Evolutionary conservation across 1,284 basidiomycete genomes (phyloP).

Genomic region (Fistulina hepatica): DNA sequence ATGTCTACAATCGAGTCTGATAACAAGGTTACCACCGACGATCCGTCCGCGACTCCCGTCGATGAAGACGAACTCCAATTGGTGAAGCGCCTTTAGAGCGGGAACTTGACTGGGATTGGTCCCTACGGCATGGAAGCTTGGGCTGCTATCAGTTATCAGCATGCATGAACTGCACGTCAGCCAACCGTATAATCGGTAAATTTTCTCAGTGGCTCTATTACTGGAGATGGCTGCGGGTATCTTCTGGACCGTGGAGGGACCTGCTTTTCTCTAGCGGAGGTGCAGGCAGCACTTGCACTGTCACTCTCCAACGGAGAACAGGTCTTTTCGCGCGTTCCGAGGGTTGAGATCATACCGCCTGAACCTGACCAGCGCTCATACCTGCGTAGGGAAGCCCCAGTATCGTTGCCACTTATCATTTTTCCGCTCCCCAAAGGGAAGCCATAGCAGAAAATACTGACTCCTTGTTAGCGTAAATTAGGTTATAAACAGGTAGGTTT

Average conservation of each 20-base stretch:
- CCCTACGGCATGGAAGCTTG: too few relatives aligned
- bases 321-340: constrained; percentile 23
- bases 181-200: constrained; percentile 51
- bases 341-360: constrained; percentile 90
- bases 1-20: background rate
- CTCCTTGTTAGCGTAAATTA: constrained; percentile 49
- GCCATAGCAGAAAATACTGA: constrained; percentile 38
- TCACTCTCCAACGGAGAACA: constrained; percentile 14
- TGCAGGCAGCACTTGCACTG: constrained; percentile 18
- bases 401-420: constrained; percentile 36
- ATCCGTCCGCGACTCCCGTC: constrained; percentile 11
- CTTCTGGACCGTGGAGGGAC: constrained; percentile 27
- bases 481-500: constrained; percentile 71
- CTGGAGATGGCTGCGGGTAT: constrained; percentile 85
- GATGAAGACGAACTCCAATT: constrained; percentile 27
- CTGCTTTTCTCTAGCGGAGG: constrained; percentile 18
- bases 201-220: constrained; percentile 43
- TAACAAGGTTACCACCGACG: constrained; percentile 1
- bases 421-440: constrained; percentile 30
- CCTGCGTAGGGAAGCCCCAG: constrained; percentile 91
- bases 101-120: constrained; percentile 18
- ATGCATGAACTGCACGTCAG: constrained; percentile 20
- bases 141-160: too few relatives aligned
- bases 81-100: constrained; percentile 21
- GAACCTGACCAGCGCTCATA: constrained; percentile 92